These are phyloP conservation scores for Pseudodiploospora longispora DNA, from an alignment of 2,329 filamentous ascomycete species.

Conservation along the genomic window DNA sequence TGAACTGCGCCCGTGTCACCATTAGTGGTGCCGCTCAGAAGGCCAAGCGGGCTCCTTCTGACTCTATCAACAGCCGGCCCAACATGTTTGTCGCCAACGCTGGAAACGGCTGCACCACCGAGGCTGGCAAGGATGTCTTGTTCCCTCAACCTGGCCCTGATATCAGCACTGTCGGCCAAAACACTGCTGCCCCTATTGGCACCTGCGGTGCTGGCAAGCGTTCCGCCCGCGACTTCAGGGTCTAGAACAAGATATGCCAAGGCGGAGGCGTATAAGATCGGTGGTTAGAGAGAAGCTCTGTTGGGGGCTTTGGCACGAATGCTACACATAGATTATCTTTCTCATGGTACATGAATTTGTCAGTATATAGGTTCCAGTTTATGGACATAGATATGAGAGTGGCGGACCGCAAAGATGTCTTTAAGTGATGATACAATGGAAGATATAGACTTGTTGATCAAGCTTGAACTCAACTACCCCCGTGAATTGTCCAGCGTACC, in stretches of 20 bases:
- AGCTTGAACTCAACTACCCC: no score
- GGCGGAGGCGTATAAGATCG: no score
- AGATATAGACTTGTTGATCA: no score
- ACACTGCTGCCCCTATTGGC: constrained; percentile 7
- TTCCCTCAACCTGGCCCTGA: constrained; percentile 54
- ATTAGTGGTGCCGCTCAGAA: constrained; percentile 35
- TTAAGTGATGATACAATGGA: no score
- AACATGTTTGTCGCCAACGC: constrained; percentile 60
- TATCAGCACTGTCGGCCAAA: constrained; percentile 16
- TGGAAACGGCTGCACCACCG: constrained; percentile 44
- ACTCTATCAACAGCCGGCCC: constrained; percentile 47
- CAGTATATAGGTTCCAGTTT: no score
- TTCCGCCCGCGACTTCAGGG: not conserved
- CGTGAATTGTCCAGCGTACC: no score
- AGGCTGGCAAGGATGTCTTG: constrained; percentile 42
- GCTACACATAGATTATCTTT: no score
- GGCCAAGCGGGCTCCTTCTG: constrained; percentile 20
- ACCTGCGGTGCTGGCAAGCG: not conserved
- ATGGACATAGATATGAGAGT: no score
- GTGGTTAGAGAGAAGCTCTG: no score
- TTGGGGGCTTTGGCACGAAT: no score
- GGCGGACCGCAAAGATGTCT: no score
- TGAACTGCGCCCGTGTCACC: constrained; percentile 68
- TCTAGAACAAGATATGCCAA: not conserved
- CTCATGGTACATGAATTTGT: no score